Conservation (phyloP, 2,329 filamentous ascomycete species). For the Calycina herbarum region DNA sequence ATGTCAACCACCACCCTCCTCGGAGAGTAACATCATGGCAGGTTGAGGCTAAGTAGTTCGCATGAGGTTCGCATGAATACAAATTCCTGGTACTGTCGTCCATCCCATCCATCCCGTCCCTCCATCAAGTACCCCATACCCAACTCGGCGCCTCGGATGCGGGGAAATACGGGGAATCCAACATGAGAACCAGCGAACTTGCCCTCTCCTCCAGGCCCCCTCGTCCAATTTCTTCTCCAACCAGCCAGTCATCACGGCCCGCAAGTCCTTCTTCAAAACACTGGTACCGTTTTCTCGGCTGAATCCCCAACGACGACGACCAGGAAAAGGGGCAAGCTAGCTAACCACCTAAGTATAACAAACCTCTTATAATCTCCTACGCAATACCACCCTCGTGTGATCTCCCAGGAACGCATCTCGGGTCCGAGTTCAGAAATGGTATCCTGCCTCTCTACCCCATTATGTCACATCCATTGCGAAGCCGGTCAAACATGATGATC, state of each 20-base stretch:
- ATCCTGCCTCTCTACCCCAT: background rate
- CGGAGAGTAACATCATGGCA: background rate
- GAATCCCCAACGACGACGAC: no score
- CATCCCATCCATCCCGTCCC: background rate
- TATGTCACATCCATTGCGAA: background rate
- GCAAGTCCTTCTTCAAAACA: background rate
- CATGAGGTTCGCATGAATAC: slow-evolving; percentile 16
- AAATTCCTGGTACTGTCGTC: background rate
- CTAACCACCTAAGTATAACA: background rate
- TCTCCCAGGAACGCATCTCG: background rate
- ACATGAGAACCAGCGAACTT: background rate
- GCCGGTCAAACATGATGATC: no score
- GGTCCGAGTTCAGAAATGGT: background rate
- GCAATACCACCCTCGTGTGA: background rate
- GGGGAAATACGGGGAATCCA: background rate
- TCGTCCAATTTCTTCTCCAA: background rate
- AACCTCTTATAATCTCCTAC: background rate
- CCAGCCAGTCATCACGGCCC: background rate
- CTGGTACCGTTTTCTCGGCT: no score
- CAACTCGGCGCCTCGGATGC: background rate
- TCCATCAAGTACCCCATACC: background rate
- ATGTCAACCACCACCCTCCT: no score
- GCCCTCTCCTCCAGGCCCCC: no score
- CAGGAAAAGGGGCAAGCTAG: background rate
- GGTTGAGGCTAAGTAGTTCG: slow-evolving; percentile 8